Evolutionary conservation across 805 yeast genomes (phyloP), one percentile per base, ranked within the genome.

Genomic region (Saccharomyces cerevisiae): DNA sequence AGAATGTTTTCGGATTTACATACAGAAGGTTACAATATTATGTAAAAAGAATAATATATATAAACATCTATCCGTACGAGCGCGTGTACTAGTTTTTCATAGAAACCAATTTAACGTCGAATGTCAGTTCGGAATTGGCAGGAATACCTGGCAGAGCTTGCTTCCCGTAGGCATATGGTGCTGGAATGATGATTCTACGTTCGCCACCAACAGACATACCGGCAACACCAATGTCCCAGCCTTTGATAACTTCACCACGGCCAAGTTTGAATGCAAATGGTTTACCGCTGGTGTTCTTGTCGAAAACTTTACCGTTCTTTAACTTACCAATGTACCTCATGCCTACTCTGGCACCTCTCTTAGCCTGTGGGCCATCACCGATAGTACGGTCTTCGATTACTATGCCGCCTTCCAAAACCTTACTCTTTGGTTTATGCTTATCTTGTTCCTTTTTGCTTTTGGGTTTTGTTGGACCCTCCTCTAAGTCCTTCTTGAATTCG

Each of bases 191-290:
- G 62, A 94, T 89, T 78, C 98, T 85, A 81, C 99, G 91, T 81
- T 94, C 99, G 70, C 98, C 98, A 68, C 97, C 97, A 70, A 89
- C 96, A 55, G 95, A 84, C 97, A 94, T 91, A 71, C 98, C 98
- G 56, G 92, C 90, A 66, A 94, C 94, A 80, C 99, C 99, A 68
- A 92, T 81, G 71, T 94, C 99, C 89, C 96, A 94, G 61, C 98
- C 99, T 74, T 89, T 89, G 79, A 94, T 94, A 64, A 96, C 97
- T 77, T 94, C 99, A 70, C 98, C 99, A 73, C 86, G 87, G 67
- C 99, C 99, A 65, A 94, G 81, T 59, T 81, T 82, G 76, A 94
- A 94, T 60, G 76, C 74, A 74, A 94, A 94, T 69, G 99, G 99
- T 79, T 89, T 92, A 67, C 99, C 99, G 61, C 85, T 80, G 64